Conservation (phyloP, 108 stramenopile genomes). For the Cyclostephanos tholiformis region DNA sequence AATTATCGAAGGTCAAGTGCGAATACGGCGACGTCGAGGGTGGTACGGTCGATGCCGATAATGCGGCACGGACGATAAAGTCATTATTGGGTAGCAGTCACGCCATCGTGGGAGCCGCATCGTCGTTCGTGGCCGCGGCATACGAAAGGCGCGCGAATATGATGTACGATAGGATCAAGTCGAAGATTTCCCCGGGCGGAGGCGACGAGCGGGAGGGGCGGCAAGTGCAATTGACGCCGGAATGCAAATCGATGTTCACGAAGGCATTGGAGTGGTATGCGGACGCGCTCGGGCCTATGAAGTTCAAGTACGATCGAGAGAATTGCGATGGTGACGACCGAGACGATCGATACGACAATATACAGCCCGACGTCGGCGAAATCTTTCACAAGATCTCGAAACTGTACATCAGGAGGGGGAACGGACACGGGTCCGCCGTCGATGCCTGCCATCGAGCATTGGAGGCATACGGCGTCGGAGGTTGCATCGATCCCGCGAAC, state of each 20-base stretch:
- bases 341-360: neutral
- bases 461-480: slow-evolving; percentile 21
- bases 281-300: slow-evolving; percentile 39
- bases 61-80: slow-evolving; percentile 24
- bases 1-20: slow-evolving; percentile 37
- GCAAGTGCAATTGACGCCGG: slow-evolving; percentile 12
- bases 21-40: slow-evolving; percentile 43
- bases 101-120: slow-evolving; percentile 36
- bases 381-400: slow-evolving; percentile 38
- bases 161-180: neutral
- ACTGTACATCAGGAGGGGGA: slow-evolving; percentile 36
- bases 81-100: slow-evolving; percentile 28
- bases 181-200: neutral
- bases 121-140: slow-evolving; percentile 36
- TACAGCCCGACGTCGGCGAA: slow-evolving; percentile 37
- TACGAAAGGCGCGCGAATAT: slow-evolving; percentile 32
- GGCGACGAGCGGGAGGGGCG: neutral
- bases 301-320: slow-evolving; percentile 21
- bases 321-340: neutral
- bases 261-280: slow-evolving; percentile 45
- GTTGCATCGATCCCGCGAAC: neutral
- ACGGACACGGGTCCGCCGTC: slow-evolving; percentile 20
- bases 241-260: slow-evolving; percentile 30
- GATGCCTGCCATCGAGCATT: slow-evolving; percentile 42
- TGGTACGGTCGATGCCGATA: slow-evolving; percentile 34